Evolutionary conservation across 805 yeast species (phyloP).

Genomic region (Lachancea mirantina): DNA sequence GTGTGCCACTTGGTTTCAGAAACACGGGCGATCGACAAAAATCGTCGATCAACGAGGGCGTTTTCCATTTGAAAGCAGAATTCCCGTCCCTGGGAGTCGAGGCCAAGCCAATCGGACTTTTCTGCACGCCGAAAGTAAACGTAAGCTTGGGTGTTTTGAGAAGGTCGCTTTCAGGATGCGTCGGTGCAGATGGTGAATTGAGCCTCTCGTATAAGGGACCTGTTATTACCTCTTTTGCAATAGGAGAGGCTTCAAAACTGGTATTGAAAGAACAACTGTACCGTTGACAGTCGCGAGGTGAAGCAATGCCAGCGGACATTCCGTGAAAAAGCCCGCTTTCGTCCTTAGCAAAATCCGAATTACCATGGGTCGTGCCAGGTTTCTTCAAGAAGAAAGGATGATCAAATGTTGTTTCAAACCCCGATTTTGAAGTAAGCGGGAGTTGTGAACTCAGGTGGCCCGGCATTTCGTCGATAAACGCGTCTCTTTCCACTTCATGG

Average conservation of each 20-base stretch:
- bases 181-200: conserved; percentile 4
- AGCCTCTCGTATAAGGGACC: conserved; percentile 3
- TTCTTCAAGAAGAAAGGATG: no score
- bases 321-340: no score
- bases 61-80: conserved; percentile 27
- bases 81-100: conserved; percentile 18
- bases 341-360: no score
- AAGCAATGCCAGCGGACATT: no score
- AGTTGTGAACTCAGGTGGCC: no score
- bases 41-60: conserved; percentile 31
- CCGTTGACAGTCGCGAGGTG: conserved; percentile 23
- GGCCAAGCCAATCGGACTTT: background rate
- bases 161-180: conserved; percentile 3
- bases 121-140: background rate
- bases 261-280: conserved; percentile 31
- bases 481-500: conserved; percentile 1
- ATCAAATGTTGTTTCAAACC: no score
- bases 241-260: conserved; percentile 29
- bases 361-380: no score
- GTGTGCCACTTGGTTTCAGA: conserved; percentile 5
- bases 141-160: conserved; percentile 7
- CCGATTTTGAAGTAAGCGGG: no score
- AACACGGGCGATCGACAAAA: conserved; percentile 26
- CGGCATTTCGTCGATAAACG: no score
- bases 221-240: conserved; percentile 1